A percentile compares a stretch with the other conserved stretches of the same genome.
Conservation (phyloP, 495 filamentous ascomycete genomes). For the Staphylotrichum longicolle region DNA sequence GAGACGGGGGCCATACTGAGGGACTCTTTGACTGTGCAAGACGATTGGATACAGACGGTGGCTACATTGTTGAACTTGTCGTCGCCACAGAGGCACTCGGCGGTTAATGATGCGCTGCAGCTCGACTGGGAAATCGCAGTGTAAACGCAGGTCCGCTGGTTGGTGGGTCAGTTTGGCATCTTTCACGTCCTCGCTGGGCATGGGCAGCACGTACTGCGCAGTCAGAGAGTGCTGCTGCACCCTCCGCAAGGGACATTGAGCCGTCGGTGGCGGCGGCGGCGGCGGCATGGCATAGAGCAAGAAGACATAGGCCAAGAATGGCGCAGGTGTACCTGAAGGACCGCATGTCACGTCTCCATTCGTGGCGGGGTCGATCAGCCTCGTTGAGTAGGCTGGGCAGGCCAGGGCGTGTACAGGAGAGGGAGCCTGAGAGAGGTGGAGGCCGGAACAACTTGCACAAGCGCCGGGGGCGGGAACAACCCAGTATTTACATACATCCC, state of each 20-base stretch:
- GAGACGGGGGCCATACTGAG: slow-evolving; percentile 18
- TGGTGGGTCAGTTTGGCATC: not conserved
- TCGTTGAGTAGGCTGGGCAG: not conserved
- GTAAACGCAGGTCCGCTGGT: slow-evolving; percentile 16
- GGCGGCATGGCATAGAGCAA: slow-evolving; percentile 2
- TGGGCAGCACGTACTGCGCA: slow-evolving; percentile 19
- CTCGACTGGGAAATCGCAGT: slow-evolving; percentile 15
- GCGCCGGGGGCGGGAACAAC: not conserved
- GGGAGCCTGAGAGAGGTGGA: not conserved
- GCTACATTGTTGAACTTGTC: slow-evolving; percentile 3
- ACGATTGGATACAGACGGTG: slow-evolving; percentile 17
- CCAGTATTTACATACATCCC: not conserved
- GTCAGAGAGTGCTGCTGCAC: slow-evolving; percentile 2
- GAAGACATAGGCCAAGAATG: slow-evolving; percentile 21
- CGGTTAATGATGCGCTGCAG: slow-evolving; percentile 17
- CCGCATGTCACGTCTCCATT: slow-evolving; percentile 19
- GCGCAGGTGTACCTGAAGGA: slow-evolving; percentile 16
- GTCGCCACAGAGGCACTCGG: slow-evolving; percentile 27
- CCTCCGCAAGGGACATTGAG: slow-evolving; percentile 9
- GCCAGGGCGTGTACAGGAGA: not conserved
- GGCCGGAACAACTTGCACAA: not conserved
- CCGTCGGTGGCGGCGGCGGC: not conserved
- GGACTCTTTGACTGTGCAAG: slow-evolving; percentile 25
- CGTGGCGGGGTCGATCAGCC: slow-evolving; percentile 3
- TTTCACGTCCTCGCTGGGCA: too few relatives aligned